A percentile compares a stretch with the other conserved stretches of the same genome.
These are phyloP conservation scores for Aphanomyces stellatus DNA, from an alignment of 352 stramenopile species.

Conservation along the genomic window DNA sequence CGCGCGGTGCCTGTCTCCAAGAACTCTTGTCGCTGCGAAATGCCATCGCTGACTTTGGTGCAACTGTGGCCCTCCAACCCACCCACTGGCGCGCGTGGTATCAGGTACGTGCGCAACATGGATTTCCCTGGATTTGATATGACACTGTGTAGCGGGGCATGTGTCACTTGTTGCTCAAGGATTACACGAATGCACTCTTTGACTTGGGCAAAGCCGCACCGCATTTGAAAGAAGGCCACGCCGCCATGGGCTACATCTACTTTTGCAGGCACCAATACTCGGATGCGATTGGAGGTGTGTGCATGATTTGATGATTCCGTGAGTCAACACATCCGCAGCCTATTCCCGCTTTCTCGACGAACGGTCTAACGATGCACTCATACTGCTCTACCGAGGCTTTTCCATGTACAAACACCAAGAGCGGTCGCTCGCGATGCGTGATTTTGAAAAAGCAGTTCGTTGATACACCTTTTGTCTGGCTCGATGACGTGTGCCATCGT, in stretches of 20 bases:
- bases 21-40: constrained; percentile 37
- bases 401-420: constrained; percentile 3
- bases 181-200: constrained; percentile 27
- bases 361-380: background rate
- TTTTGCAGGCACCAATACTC: constrained; percentile 32
- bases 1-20: constrained; percentile 40
- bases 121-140: too few relatives aligned
- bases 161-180: constrained; percentile 28
- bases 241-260: constrained; percentile 33
- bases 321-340: too few relatives aligned
- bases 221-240: constrained; percentile 36
- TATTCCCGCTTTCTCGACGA: constrained; percentile 10
- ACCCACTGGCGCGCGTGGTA: constrained; percentile 21
- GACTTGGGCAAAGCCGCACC: constrained; percentile 28
- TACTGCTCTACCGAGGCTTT: constrained; percentile 15
- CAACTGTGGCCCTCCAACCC: constrained; percentile 20
- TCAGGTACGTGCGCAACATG: constrained; percentile 9
- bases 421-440: background rate
- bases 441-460: constrained; percentile 10
- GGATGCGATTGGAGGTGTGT: constrained; percentile 21
- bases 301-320: background rate
- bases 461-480: too few relatives aligned
- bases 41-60: constrained; percentile 36
- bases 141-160: constrained; percentile 39
- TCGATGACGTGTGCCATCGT: background rate